Base-by-base conservation (phyloP, 371 early-diverging fungal genomes). In the Fennellomyces sp. region DNA sequence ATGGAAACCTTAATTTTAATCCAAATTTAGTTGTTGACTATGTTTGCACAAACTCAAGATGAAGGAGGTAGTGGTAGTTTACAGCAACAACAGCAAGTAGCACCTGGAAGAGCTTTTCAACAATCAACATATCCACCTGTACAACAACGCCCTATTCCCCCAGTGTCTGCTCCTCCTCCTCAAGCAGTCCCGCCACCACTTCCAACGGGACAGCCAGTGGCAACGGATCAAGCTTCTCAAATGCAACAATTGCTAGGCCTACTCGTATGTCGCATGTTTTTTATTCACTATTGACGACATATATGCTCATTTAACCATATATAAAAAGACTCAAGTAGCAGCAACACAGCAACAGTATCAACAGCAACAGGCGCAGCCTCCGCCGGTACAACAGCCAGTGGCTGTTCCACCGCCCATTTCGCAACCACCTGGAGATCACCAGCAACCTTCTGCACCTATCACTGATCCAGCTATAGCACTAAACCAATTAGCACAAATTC, bases 171-270 rank as follows among this genome's bases (percentile, higher is more conserved):
- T 11, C 27, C 38, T 26, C 12, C n/a, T 10, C 15, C 56, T 48
- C 36, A 28, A 5, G 30, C 17, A 26, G 12, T 45, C 17, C 58
- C 47, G 17, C 21, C 36, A 1, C 41, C 52, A 35, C 35, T 48
- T 11, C 38, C 60, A 21, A 27, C 56, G 2, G 13, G 23, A 17
- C 59, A 53, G 21, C 30, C 57, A 25, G 36, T 8, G 5, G 19
- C 57, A 27, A 13, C 48, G 31, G 59, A 48, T 2, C 63, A 63
- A 38, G 25, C 60, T n/a, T 63, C 60, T 1, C 68, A 63, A 35
- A 56, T 63, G 3, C 64, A 63, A 11, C 63, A 67, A 36, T 25
- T 67, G 7, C 38, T 67, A 15, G 58, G 57, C 5, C 45, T 67
- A 31, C 39, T 67, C 45, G 66, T 66, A 66, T 21, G 17, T n/a